Percentiles rank a stretch among this genome's conserved stretches.
These are phyloP conservation scores for Leccinum boreale DNA, from an alignment of 768 basidiomycete genomes.

Conservation along the genomic window DNA sequence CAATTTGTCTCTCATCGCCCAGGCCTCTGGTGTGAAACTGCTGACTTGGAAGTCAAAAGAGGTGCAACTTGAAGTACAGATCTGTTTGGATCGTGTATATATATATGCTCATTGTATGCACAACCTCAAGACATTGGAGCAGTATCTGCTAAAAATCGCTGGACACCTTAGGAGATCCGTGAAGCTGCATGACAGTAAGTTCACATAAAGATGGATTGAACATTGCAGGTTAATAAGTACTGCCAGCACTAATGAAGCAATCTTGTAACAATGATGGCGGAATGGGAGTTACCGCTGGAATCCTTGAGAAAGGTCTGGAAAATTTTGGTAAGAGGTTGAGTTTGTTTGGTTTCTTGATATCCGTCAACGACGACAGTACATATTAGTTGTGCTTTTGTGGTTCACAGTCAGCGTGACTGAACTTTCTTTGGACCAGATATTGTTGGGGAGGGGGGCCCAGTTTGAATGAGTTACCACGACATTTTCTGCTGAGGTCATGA, in stretches of 20 bases:
- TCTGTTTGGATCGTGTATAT: slow-evolving; percentile 89
- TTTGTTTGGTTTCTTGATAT: slow-evolving; percentile 93
- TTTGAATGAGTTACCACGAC: slow-evolving; percentile 86
- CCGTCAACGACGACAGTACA: slow-evolving; percentile 93
- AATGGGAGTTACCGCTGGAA: slow-evolving; percentile 74
- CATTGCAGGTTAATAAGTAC: slow-evolving; percentile 4
- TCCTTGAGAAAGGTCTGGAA: slow-evolving; percentile 93
- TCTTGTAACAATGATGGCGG: slow-evolving; percentile 78
- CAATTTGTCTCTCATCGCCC: slow-evolving; percentile 47
- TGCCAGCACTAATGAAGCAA: slow-evolving; percentile 88
- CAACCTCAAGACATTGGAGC: slow-evolving; percentile 76
- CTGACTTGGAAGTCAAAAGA: slow-evolving; percentile 47
- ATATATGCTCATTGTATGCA: slow-evolving; percentile 84
- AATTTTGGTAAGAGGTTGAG: slow-evolving; percentile 78
- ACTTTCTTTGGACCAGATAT: slow-evolving; percentile 52
- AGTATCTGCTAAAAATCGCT: slow-evolving; percentile 72
- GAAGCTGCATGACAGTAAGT: slow-evolving; percentile 85
- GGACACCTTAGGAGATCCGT: slow-evolving; percentile 87
- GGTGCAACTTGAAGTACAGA: slow-evolving; percentile 52
- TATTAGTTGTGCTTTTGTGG: slow-evolving; percentile 7
- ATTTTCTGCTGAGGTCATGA: slow-evolving; percentile 85
- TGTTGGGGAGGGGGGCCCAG: slow-evolving; percentile 52
- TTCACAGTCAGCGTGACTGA: slow-evolving; percentile 2
- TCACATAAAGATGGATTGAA: background rate
- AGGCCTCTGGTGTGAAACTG: slow-evolving; percentile 51